Percentiles rank a stretch among this genome's conserved stretches.
These are phyloP conservation scores for Suillus sp. DNA, from an alignment of 768 basidiomycete species.

Conservation along the genomic window DNA sequence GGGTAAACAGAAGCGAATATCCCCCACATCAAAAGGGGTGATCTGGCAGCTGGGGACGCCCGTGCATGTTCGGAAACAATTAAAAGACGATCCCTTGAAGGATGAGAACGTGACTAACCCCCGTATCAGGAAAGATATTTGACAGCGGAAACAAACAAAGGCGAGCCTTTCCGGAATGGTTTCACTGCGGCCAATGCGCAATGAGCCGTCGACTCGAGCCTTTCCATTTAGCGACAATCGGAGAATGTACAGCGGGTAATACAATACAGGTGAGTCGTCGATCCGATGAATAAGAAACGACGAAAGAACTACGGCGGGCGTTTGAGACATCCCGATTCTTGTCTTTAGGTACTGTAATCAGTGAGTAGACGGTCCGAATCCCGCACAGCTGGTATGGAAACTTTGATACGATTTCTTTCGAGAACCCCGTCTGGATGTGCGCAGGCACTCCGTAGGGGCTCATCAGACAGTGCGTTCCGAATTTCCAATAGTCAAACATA, in stretches of 20 bases:
- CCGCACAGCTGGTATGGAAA: conserved; percentile 36
- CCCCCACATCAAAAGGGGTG: not conserved
- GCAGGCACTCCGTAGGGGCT: conserved; percentile 40
- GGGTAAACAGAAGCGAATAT: not conserved
- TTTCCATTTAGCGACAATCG: not conserved
- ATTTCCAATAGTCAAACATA: not conserved
- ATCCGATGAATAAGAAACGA: not conserved
- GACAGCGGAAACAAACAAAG: conserved; percentile 16
- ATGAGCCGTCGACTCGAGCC: not conserved
- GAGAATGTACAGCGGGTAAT: not conserved
- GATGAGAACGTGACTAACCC: not conserved
- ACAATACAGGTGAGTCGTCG: not conserved
- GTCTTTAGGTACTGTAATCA: not conserved
- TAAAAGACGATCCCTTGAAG: not conserved
- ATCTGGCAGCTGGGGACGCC: not conserved
- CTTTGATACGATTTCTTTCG: conserved; percentile 31
- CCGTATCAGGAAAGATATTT: conserved; percentile 1
- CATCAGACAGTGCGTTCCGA: conserved; percentile 22
- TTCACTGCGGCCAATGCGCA: not conserved
- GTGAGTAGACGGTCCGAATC: conserved; percentile 39
- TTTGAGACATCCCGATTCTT: not conserved
- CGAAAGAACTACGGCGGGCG: not conserved
- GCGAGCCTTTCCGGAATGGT: not conserved
- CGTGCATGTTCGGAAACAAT: too few species aligned
- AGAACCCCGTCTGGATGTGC: conserved; percentile 35